These are phyloP conservation scores for Laburnicola sp. DNA, from an alignment of 2,329 filamentous ascomycete genomes.

Conservation along the genomic window DNA sequence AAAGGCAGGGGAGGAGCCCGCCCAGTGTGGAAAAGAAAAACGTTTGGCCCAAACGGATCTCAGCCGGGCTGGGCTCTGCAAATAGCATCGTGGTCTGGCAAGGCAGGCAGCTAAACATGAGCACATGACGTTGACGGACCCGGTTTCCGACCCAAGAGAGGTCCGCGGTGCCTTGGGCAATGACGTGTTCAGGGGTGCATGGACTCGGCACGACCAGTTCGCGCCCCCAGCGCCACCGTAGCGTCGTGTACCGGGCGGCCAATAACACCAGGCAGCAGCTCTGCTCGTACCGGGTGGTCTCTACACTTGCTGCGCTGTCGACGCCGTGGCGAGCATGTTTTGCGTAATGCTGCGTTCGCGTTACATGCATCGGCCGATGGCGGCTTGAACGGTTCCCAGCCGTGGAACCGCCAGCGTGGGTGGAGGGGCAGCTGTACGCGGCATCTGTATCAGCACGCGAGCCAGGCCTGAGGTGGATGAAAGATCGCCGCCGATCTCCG, in stretches of 20 bases:
- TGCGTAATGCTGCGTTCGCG: constrained; percentile 9
- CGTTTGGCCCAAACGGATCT: constrained; percentile 30
- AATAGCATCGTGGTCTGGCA: constrained; percentile 25
- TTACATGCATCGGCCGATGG: constrained; percentile 7
- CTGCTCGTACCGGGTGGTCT: too few species aligned
- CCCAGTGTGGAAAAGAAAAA: constrained; percentile 21
- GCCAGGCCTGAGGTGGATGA: constrained; percentile 24
- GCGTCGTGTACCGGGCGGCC: constrained; percentile 19
- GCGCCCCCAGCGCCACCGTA: constrained; percentile 27
- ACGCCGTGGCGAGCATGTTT: constrained; percentile 32
- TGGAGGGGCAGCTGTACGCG: constrained; percentile 10
- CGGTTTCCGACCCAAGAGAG: too few species aligned
- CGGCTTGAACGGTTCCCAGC: not conserved
- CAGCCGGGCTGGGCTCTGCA: constrained; percentile 22
- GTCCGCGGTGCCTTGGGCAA: constrained; percentile 24
- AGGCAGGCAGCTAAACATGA: constrained; percentile 15
- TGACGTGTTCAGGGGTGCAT: constrained; percentile 22
- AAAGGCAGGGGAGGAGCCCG: not conserved
- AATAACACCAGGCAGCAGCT: constrained; percentile 15
- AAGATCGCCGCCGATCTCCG: constrained; percentile 32
- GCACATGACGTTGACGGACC: constrained; percentile 45
- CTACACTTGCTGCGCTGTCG: too few species aligned
- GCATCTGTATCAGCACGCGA: constrained; percentile 33
- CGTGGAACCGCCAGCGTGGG: constrained; percentile 2
- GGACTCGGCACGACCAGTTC: constrained; percentile 27